Conservation (phyloP, 768 basidiomycete genomes). For the Lentinula sp. region DNA sequence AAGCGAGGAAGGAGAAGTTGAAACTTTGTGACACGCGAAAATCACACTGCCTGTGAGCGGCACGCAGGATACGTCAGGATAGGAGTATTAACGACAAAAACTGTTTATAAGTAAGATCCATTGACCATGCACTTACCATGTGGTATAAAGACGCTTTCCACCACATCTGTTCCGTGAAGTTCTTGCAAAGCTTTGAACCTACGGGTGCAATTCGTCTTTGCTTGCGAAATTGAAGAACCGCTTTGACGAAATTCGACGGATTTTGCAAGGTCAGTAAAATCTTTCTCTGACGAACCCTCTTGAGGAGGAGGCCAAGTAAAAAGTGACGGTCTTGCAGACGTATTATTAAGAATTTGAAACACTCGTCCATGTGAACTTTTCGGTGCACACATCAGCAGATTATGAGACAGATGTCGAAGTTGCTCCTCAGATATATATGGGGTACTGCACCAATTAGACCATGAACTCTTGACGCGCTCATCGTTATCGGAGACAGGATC, state of each 20-base stretch:
- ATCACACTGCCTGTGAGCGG: conserved; percentile 52
- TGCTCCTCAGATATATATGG: conserved; percentile 54
- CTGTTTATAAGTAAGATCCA: conserved; percentile 8
- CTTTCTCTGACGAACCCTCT: conserved; percentile 18
- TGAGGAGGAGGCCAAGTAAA: conserved; percentile 77
- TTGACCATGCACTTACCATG: conserved; percentile 54
- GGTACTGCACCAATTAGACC: conserved; percentile 90
- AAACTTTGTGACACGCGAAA: conserved; percentile 69
- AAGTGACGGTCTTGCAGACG: conserved; percentile 49
- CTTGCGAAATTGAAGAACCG: conserved; percentile 31
- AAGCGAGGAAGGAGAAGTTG: conserved; percentile 27
- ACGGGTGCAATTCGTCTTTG: conserved; percentile 83
- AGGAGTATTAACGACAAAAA: not conserved
- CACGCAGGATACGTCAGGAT: conserved; percentile 8
- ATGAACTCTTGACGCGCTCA: conserved; percentile 60
- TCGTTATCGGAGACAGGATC: conserved; percentile 63
- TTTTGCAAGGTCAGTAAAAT: conserved; percentile 28
- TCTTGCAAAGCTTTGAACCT: conserved; percentile 71
- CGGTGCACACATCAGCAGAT: conserved; percentile 51
- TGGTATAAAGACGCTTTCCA: conserved; percentile 87
- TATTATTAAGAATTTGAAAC: conserved; percentile 74
- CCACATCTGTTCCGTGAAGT: conserved; percentile 53
- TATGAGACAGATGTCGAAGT: conserved; percentile 50
- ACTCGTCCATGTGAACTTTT: conserved; percentile 39
- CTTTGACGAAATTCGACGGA: conserved; percentile 17